Percentiles rank a stretch among this genome's conserved stretches.
Conservation (phyloP, 1,284 basidiomycete species). For the Tranzscheliella williamsii region DNA sequence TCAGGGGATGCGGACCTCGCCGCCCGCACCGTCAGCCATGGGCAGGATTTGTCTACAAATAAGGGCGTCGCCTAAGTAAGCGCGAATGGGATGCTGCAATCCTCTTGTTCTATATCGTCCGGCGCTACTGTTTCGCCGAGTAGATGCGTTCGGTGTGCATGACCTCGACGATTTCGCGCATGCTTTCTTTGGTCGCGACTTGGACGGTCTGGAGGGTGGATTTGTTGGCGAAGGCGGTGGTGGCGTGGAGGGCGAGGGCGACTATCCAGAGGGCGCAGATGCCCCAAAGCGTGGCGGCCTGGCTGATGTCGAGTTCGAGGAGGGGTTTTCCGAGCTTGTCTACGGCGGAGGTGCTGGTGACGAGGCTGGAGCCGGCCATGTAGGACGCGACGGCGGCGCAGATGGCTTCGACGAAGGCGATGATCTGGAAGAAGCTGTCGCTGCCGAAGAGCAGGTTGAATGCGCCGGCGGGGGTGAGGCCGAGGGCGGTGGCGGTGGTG, state of each 20-base stretch:
- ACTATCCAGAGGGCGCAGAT: constrained; percentile 35
- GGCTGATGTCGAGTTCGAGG: constrained; percentile 30
- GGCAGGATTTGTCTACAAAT: too few species aligned
- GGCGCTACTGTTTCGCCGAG: too few species aligned
- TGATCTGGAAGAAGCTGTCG: constrained; percentile 37
- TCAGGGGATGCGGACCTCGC: too few species aligned
- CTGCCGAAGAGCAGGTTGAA: constrained; percentile 37
- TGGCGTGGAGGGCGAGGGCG: constrained; percentile 17
- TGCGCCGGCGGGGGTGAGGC: constrained; percentile 11
- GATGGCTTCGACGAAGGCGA: constrained; percentile 29
- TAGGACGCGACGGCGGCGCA: constrained; percentile 28
- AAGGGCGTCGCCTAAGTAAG: too few species aligned
- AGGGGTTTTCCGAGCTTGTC: constrained; percentile 12
- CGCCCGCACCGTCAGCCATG: too few species aligned
- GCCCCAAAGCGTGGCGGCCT: constrained; percentile 35
- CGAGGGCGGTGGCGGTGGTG: constrained; percentile 20
- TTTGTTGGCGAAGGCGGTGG: constrained; percentile 35
- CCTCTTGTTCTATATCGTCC: too few species aligned
- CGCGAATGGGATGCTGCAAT: too few species aligned
- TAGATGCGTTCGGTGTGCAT: constrained; percentile 39
- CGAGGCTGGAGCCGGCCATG: constrained; percentile 26
- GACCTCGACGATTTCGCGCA: constrained; percentile 31
- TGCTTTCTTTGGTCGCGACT: constrained; percentile 24
- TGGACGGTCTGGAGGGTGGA: constrained; percentile 29
- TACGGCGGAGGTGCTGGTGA: constrained; percentile 7